Percentiles rank a stretch among this genome's conserved stretches.
Conservation (phyloP, 805 yeast genomes). For the Barnettozyma salicaria region DNA sequence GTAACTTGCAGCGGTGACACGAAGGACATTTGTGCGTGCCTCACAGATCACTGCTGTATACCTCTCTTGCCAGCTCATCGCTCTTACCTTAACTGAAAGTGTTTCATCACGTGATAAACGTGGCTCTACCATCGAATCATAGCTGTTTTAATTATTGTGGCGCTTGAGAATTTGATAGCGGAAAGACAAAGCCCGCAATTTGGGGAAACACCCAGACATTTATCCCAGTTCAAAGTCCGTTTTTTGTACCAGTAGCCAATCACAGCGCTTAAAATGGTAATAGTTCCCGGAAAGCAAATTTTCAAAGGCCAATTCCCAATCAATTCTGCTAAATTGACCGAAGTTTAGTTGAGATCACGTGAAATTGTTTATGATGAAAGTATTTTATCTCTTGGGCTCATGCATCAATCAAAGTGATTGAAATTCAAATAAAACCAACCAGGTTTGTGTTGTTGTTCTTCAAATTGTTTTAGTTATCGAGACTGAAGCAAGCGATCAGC, state of each 20-base stretch:
- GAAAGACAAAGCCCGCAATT: conserved; percentile 1
- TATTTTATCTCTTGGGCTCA: neutral
- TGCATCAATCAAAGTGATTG: neutral
- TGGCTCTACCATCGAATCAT: too few relatives aligned
- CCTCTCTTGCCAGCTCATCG: too few relatives aligned
- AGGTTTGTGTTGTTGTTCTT: neutral
- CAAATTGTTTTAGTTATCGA: neutral
- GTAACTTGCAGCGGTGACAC: too few relatives aligned
- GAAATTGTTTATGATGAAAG: conserved; percentile 3
- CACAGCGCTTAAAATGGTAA: neutral
- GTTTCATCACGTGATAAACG: too few relatives aligned
- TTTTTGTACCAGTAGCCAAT: too few relatives aligned
- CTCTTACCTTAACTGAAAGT: too few relatives aligned
- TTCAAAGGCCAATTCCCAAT: conserved; percentile 5
- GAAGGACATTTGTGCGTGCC: too few relatives aligned
- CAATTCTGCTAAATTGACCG: conserved; percentile 1
- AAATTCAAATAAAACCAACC: neutral
- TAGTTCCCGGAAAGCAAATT: too few relatives aligned
- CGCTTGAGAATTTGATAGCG: conserved; percentile 1
- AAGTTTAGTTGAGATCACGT: conserved; percentile 12
- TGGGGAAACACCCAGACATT: conserved; percentile 9
- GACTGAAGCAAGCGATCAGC: neutral
- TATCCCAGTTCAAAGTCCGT: neutral
- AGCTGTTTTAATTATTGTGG: too few relatives aligned
- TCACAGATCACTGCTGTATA: too few relatives aligned